A percentile compares a stretch with the other conserved stretches of the same genome.
These are phyloP conservation scores for Saccharomycopsis guyanensis DNA, from an alignment of 805 yeast species.

Conservation along the genomic window DNA sequence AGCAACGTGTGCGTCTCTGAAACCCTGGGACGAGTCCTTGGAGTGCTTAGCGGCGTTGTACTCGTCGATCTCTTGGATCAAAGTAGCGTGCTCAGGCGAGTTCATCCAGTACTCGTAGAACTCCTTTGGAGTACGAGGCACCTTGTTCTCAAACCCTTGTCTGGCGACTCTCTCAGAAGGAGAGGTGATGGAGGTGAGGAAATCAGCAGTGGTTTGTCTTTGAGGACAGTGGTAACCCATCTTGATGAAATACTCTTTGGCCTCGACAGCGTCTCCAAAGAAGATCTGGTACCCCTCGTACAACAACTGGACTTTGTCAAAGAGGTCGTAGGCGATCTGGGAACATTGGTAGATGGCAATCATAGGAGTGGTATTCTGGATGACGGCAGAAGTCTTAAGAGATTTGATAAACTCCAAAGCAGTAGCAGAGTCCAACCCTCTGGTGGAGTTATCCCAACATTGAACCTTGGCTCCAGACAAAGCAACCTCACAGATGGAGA, in stretches of 20 bases:
- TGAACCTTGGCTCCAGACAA: conserved; percentile 40
- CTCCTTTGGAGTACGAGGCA: conserved; percentile 46
- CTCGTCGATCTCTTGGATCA: conserved; percentile 39
- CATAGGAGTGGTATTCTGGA: conserved; percentile 44
- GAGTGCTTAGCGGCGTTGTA: conserved; percentile 15
- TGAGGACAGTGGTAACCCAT: conserved; percentile 53
- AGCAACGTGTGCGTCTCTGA: conserved; percentile 39
- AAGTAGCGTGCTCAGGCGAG: conserved; percentile 34
- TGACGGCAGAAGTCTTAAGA: conserved; percentile 42
- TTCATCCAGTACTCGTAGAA: conserved; percentile 44
- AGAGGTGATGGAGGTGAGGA: conserved; percentile 46
- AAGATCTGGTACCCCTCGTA: conserved; percentile 50
- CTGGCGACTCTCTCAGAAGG: conserved; percentile 41
- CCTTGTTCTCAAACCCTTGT: conserved; percentile 38
- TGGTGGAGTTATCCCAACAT: conserved; percentile 57
- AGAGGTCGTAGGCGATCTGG: conserved; percentile 47
- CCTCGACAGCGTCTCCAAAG: conserved; percentile 40
- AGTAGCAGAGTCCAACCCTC: conserved; percentile 59
- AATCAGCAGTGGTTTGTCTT: conserved; percentile 55
- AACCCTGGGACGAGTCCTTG: conserved; percentile 12
- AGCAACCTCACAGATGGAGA: conserved; percentile 61
- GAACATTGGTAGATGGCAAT: conserved; percentile 57
- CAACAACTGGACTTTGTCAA: conserved; percentile 45
- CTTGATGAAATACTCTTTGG: conserved; percentile 40
- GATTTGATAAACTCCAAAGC: conserved; percentile 51